Evolutionary conservation across 108 stramenopile genomes (phyloP).

Genomic region (Cyclotella distinguenda): DNA sequence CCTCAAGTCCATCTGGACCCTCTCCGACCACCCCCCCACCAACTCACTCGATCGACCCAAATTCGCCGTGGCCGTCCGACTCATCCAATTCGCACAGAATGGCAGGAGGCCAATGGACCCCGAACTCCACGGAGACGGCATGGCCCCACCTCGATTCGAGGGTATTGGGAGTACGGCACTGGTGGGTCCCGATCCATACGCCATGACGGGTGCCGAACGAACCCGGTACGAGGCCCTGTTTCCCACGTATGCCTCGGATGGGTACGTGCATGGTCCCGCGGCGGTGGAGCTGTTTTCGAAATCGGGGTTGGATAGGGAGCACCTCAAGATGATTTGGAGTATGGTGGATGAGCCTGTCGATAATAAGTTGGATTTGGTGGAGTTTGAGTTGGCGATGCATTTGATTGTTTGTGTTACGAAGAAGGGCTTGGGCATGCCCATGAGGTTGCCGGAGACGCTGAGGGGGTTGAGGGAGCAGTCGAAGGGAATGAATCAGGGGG

Average conservation of each 20-base stretch:
- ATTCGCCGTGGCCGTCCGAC: slow-evolving; percentile 73
- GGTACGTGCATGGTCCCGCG: slow-evolving; percentile 83
- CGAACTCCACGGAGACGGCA: slow-evolving; percentile 47
- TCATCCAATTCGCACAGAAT: slow-evolving; percentile 86
- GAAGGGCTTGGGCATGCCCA: slow-evolving; percentile 73
- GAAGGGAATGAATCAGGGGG: too few relatives aligned
- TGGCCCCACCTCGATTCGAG: slow-evolving; percentile 71
- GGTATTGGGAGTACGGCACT: slow-evolving; percentile 37
- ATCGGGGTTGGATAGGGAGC: slow-evolving; percentile 49
- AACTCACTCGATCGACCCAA: slow-evolving; percentile 65
- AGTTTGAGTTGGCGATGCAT: slow-evolving; percentile 96
- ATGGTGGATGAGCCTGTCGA: slow-evolving; percentile 87
- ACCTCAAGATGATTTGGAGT: slow-evolving; percentile 78
- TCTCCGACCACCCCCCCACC: slow-evolving; percentile 67
- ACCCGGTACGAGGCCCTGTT: slow-evolving; percentile 85
- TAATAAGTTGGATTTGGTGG: slow-evolving; percentile 81
- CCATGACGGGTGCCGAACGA: slow-evolving; percentile 73
- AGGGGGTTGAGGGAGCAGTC: too few relatives aligned
- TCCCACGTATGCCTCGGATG: slow-evolving; percentile 82
- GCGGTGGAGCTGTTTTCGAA: slow-evolving; percentile 92
- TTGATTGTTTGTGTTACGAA: slow-evolving; percentile 92
- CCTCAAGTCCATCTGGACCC: slow-evolving; percentile 84
- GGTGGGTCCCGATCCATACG: slow-evolving; percentile 71
- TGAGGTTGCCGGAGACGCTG: slow-evolving; percentile 61
- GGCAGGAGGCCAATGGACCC: slow-evolving; percentile 67